Base-by-base conservation (phyloP, 1,284 basidiomycete species). In the Cryptococcus deneoformans region DNA sequence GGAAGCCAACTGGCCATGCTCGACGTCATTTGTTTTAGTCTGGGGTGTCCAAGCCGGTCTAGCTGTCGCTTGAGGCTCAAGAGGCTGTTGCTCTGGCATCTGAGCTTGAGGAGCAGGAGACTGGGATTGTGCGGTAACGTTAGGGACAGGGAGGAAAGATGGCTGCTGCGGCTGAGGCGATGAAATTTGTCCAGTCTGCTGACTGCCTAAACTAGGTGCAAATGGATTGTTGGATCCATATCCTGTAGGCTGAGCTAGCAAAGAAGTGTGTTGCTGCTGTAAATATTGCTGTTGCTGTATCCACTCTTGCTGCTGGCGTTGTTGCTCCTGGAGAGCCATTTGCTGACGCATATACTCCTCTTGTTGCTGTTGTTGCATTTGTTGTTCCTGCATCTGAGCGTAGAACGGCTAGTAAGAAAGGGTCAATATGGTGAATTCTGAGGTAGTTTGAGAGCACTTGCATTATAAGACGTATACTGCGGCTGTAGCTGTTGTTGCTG, bases 191-290 rank as follows among this genome's bases (percentile, higher is more conserved):
- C 12, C 20, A 4, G 16, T 16, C 54, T 80, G 79, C 49, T 77
- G 73, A 44, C 71, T 69, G 14, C 58, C 58, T 59, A 58, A 63
- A 50, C 62, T 62, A 6, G 73, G 83, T 0, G 88, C 89, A 70
- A 96, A 97, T 0, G 94, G 94, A 75, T 98, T 98, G 82, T 98
- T 98, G 46, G 91, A 90, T 12, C 92, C 92, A 64, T 83, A 84
- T 5, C 81, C 81, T 1, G 84, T 85, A 20, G 79, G 81, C 63
- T 85, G 84, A 6, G 83, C 78, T 57, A 80, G 69, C 24, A 83
- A 69, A 4, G 76, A 73, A 54, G 79, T 77, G 47, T 75, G 76
- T 71, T 79, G 79, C 58, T 79, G 69, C 57, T 77, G 85, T 66
- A 87, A 85, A 58, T 84, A 85, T 50, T 63, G 58, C 61, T 79